Evolutionary conservation across 495 filamentous ascomycete genomes (phyloP).

Genomic region (Penicillium lagena): DNA sequence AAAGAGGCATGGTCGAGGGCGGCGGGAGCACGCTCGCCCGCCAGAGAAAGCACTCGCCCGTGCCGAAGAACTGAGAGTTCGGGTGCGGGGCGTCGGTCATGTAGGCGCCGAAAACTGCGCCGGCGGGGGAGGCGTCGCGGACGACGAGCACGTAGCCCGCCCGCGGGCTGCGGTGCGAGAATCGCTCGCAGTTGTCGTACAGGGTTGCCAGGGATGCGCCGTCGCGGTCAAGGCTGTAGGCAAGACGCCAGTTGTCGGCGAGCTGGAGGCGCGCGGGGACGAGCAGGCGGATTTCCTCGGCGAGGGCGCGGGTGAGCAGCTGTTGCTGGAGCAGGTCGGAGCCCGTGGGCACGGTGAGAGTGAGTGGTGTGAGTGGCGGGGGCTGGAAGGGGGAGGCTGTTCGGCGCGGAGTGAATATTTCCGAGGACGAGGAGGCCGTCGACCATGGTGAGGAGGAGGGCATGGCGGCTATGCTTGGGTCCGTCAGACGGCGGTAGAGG

Average conservation of each 20-base stretch:
- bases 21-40: conserved; percentile 59
- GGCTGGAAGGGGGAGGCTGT: conserved; percentile 57
- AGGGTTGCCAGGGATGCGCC: conserved; percentile 82
- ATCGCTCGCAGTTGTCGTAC: conserved; percentile 66
- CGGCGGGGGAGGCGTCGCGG: conserved; percentile 51
- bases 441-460: conserved; percentile 21
- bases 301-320: conserved; percentile 64
- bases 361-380: conserved; percentile 50
- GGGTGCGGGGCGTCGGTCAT: conserved; percentile 81
- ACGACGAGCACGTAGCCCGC: conserved; percentile 86
- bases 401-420: conserved; percentile 43
- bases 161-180: conserved; percentile 55
- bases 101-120: conserved; percentile 86
- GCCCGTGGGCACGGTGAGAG: conserved; percentile 31
- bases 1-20: conserved; percentile 37
- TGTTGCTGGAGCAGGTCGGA: conserved; percentile 30
- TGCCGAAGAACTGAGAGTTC: conserved; percentile 82
- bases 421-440: conserved; percentile 18
- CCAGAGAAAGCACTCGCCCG: conserved; percentile 98
- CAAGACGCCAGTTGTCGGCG: conserved; percentile 75
- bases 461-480: conserved; percentile 23
- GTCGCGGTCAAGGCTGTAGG: conserved; percentile 89
- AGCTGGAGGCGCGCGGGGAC: conserved; percentile 81
- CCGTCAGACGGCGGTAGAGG: conserved; percentile 47
- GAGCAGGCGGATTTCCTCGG: conserved; percentile 90